These are phyloP conservation scores for Penicillium crustosum DNA, from an alignment of 2,329 filamentous ascomycete species.

Conservation along the genomic window DNA sequence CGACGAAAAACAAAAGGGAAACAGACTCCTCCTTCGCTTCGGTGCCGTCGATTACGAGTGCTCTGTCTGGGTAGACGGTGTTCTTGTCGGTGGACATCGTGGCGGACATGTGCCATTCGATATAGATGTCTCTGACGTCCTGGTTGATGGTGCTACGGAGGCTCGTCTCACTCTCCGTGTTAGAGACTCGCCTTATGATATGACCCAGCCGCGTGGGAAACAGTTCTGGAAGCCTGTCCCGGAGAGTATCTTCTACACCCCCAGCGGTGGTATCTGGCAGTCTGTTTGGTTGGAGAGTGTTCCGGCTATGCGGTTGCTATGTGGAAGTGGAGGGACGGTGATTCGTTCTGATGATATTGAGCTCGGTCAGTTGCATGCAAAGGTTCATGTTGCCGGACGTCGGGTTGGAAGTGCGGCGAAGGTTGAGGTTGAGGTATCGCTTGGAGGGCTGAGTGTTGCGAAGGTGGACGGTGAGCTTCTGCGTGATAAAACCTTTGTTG, in stretches of 20 bases:
- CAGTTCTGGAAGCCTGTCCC: conserved; percentile 62
- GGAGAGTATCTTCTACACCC: conserved; percentile 64
- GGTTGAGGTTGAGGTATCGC: conserved; percentile 56
- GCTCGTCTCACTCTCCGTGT: conserved; percentile 57
- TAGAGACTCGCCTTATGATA: conserved; percentile 63
- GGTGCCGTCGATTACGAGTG: conserved; percentile 54
- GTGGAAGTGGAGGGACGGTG: conserved; percentile 61
- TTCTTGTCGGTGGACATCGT: conserved; percentile 51
- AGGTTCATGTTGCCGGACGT: conserved; percentile 48
- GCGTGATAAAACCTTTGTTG: conserved; percentile 51
- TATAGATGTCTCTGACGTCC: conserved; percentile 54
- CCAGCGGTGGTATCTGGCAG: conserved; percentile 73
- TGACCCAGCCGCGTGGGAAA: conserved; percentile 66
- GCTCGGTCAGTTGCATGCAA: conserved; percentile 52
- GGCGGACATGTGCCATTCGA: conserved; percentile 65
- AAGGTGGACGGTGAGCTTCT: conserved; percentile 49
- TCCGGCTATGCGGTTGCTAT: conserved; percentile 53
- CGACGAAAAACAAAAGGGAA: conserved; percentile 42
- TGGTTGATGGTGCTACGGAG: conserved; percentile 14
- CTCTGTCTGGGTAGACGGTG: conserved; percentile 57
- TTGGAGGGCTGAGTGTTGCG: conserved; percentile 51
- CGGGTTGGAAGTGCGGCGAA: conserved; percentile 36
- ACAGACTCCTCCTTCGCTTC: conserved; percentile 48
- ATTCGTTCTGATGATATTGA: conserved; percentile 58
- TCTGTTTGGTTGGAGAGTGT: conserved; percentile 67